Conservation (phyloP, 768 basidiomycete species). For the Leccinellum albellum region DNA sequence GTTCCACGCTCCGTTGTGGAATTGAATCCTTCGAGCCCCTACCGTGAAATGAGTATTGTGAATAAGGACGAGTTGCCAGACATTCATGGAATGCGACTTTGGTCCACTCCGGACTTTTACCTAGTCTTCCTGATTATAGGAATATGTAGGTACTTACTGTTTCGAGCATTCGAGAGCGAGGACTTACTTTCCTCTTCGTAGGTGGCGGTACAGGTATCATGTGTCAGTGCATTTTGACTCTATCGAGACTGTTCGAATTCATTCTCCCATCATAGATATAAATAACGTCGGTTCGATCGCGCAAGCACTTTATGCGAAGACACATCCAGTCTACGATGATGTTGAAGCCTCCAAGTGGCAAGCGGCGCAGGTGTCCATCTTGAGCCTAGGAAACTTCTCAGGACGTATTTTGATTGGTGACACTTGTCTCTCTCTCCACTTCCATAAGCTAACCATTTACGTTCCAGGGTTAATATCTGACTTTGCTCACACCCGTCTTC, state of each 20-base stretch:
- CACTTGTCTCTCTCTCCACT: too few relatives aligned
- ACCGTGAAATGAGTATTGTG: background rate
- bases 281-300: slow-evolving; percentile 85
- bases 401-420: slow-evolving; percentile 77
- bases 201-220: slow-evolving; percentile 75
- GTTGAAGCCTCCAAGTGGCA: slow-evolving; percentile 70
- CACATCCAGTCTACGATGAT: slow-evolving; percentile 61
- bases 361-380: slow-evolving; percentile 76
- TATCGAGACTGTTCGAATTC: background rate
- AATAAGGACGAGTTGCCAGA: slow-evolving; percentile 41
- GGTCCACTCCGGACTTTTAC: slow-evolving; percentile 59
- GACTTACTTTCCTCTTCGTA: slow-evolving; percentile 21
- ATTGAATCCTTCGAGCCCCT: slow-evolving; percentile 16
- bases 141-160: slow-evolving; percentile 42
- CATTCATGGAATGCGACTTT: slow-evolving; percentile 50
- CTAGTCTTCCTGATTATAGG: slow-evolving; percentile 53
- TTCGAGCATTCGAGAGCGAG: background rate
- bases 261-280: slow-evolving; percentile 48
- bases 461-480: slow-evolving; percentile 66
- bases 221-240: slow-evolving; percentile 44
- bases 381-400: slow-evolving; percentile 77
- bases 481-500: slow-evolving; percentile 50
- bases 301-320: slow-evolving; percentile 61
- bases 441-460: background rate
- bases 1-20: slow-evolving; percentile 17